These are phyloP conservation scores for Populus hybrid DNA, from an alignment of 441 rosid genomes.

Conservation along the genomic window DNA sequence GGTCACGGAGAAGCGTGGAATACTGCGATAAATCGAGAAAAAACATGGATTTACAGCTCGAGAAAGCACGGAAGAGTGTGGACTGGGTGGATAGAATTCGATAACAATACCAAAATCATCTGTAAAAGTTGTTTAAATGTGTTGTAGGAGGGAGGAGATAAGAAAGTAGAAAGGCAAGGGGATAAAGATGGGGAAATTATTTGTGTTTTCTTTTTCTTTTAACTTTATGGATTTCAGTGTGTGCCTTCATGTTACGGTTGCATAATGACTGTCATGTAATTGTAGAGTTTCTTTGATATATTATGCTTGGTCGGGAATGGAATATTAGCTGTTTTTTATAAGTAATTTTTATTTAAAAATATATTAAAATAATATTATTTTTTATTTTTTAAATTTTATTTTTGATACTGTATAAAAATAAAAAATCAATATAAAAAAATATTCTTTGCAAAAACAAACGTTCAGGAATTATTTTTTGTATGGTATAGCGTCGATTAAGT, in stretches of 20 bases:
- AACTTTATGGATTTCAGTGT: neutral
- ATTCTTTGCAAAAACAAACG: no score
- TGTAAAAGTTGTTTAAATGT: conserved; percentile 17
- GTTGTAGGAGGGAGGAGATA: conserved; percentile 7
- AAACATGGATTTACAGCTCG: conserved; percentile 72
- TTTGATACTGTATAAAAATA: no score
- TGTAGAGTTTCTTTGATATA: neutral
- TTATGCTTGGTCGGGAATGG: no score
- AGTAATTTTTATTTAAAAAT: no score
- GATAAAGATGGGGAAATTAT: neutral
- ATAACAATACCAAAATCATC: neutral
- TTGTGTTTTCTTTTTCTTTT: neutral
- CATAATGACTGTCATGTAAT: neutral
- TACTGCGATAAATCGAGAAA: conserved; percentile 79
- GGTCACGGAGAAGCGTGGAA: conserved; percentile 85
- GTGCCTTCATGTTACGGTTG: neutral
- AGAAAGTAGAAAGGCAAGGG: neutral
- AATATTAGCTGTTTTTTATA: no score
- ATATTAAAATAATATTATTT: no score
- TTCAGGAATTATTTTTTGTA: no score
- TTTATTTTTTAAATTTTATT: no score
- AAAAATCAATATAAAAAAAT: no score
- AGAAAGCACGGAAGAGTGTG: conserved; percentile 81
- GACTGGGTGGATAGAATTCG: conserved; percentile 74
- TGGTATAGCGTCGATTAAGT: no score